Percentiles rank a stretch among this genome's conserved stretches.
phyloP scores from a whole-genome alignment of 352 stramenopile genomes.

The Thraustotheca clavata region DNA sequence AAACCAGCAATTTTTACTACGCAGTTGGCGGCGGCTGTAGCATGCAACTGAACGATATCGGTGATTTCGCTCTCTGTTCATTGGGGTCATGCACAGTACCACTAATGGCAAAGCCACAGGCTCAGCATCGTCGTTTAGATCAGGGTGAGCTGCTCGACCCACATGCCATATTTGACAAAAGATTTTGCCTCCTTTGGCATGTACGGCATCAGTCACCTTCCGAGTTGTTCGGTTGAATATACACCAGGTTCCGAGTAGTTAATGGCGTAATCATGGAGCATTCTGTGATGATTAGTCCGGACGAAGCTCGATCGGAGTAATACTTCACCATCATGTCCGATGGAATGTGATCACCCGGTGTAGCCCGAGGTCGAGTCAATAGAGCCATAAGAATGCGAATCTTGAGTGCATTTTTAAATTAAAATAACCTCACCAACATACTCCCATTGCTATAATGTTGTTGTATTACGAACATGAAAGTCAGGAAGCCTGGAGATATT shows the following conservation, averaged over 20 bases:
- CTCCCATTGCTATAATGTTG: no score
- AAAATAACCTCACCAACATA: no score
- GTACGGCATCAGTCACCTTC: conserved; percentile 30
- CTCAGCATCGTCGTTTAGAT: conserved; percentile 11
- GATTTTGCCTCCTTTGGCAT: conserved; percentile 44
- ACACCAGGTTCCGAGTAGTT: conserved; percentile 18
- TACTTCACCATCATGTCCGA: conserved; percentile 10
- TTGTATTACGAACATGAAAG: no score
- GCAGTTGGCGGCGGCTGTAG: neutral
- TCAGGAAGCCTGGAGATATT: no score
- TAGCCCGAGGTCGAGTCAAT: conserved; percentile 21
- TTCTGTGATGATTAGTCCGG: conserved; percentile 25
- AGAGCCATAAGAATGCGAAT: conserved; percentile 30
- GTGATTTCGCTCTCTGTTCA: conserved; percentile 6
- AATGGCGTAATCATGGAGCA: neutral
- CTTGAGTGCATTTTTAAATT: no score
- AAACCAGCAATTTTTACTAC: conserved; percentile 38
- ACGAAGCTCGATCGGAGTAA: conserved; percentile 21
- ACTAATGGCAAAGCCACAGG: neutral
- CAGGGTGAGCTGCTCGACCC: conserved; percentile 42
- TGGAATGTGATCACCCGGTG: conserved; percentile 23
- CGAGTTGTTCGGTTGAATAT: neutral
- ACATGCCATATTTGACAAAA: conserved; percentile 74
- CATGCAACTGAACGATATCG: neutral
- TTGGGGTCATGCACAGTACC: neutral